These are phyloP conservation scores for Thymus mandschuricus DNA, from an alignment of 257 asterid genomes.

Conservation along the genomic window DNA sequence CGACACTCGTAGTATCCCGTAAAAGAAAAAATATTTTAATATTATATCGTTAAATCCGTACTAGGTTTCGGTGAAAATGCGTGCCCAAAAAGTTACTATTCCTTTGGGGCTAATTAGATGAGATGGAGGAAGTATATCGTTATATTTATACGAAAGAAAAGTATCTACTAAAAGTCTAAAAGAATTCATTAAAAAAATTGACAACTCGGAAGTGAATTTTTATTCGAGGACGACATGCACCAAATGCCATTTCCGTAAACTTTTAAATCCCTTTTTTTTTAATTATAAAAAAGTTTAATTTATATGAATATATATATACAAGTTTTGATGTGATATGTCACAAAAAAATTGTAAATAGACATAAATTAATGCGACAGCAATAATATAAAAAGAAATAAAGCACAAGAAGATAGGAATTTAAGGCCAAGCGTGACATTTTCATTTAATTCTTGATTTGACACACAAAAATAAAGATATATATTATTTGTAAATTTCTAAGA, in stretches of 20 bases:
- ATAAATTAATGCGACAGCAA: neutral
- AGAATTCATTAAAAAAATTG: neutral
- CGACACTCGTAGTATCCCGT: too few species aligned
- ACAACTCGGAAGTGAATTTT: neutral
- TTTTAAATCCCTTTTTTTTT: neutral
- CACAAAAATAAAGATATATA: neutral
- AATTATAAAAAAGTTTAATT: neutral
- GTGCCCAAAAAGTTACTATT: too few species aligned
- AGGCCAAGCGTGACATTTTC: constrained; percentile 15
- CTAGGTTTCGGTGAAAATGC: too few species aligned
- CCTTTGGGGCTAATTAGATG: too few species aligned
- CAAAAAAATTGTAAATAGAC: neutral
- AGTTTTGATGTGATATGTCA: neutral
- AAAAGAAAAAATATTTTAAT: too few species aligned
- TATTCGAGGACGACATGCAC: constrained; percentile 9
- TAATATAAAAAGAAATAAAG: neutral
- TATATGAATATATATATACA: too few species aligned
- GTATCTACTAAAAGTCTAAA: neutral
- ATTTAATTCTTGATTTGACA: constrained; percentile 23
- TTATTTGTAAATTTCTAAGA: too few species aligned
- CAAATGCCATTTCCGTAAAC: neutral
- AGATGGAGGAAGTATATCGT: too few species aligned
- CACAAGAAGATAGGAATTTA: constrained; percentile 18
- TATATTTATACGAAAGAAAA: neutral
- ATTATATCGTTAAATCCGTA: too few species aligned